Conservation (phyloP, 129 eudicot genomes). For the Rutidosis leptorrhynchoides region DNA sequence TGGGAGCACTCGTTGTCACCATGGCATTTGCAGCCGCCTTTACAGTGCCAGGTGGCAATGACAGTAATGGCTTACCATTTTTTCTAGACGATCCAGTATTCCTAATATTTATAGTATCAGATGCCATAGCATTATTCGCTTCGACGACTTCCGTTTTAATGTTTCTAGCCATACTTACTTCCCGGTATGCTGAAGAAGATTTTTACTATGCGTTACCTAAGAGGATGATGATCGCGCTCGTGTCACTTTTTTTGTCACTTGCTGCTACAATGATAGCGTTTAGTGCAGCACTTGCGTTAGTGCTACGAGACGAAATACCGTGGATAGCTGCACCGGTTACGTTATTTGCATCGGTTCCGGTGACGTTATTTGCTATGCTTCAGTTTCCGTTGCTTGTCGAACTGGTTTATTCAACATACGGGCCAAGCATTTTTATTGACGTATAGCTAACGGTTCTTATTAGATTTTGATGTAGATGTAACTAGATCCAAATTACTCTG, state of each 20-base stretch:
- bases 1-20: constrained; percentile 28
- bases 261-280: constrained; percentile 32
- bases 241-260: constrained; percentile 34
- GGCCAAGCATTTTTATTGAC: constrained; percentile 28
- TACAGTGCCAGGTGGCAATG: constrained; percentile 35
- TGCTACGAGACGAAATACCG: constrained; percentile 14
- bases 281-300: constrained; percentile 24
- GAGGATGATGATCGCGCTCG: constrained; percentile 29
- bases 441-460: constrained; percentile 11
- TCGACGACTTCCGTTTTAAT: constrained; percentile 31
- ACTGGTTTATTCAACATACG: constrained; percentile 42
- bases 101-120: constrained; percentile 24
- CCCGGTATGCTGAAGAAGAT: constrained; percentile 35
- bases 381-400: constrained; percentile 53
- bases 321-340: constrained; percentile 33
- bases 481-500: constrained; percentile 6
- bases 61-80: constrained; percentile 17
- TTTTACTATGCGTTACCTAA: constrained; percentile 32
- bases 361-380: constrained; percentile 36
- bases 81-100: constrained; percentile 13
- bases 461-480: constrained; percentile 14
- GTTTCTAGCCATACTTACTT: constrained; percentile 34
- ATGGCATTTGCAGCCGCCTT: constrained; percentile 38
- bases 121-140: constrained; percentile 32
- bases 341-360: constrained; percentile 29